These are phyloP conservation scores for Podospora australis DNA, from an alignment of 495 filamentous ascomycete species.

Conservation along the genomic window DNA sequence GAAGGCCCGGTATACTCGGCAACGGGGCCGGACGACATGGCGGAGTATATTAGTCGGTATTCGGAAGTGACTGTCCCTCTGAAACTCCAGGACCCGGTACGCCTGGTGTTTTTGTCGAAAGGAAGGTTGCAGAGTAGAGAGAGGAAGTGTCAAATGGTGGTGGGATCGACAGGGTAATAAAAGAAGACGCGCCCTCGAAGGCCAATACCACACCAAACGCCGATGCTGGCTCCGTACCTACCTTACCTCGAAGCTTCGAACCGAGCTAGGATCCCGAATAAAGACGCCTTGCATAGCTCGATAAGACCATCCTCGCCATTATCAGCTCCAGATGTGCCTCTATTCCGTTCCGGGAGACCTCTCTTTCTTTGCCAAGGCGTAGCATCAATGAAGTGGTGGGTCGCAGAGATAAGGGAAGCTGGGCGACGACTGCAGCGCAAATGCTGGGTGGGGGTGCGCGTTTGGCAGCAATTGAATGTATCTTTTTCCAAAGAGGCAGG, in stretches of 20 bases:
- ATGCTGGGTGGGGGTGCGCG: conserved; percentile 15
- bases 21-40: conserved; percentile 33
- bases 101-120: background rate
- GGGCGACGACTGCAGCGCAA: no score
- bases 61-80: background rate
- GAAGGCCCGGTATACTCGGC: conserved; percentile 58
- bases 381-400: conserved; percentile 8
- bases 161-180: conserved; percentile 24
- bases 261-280: background rate
- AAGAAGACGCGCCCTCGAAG: conserved; percentile 1
- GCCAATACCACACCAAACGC: conserved; percentile 14
- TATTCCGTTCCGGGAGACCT: conserved; percentile 18
- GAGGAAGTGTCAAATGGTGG: conserved; percentile 7
- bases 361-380: conserved; percentile 9
- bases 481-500: no score
- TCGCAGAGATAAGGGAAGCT: conserved; percentile 20
- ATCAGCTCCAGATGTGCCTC: conserved; percentile 5
- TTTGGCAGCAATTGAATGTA: no score
- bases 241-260: background rate
- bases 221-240: background rate
- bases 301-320: conserved; percentile 15
- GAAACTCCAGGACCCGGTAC: conserved; percentile 1
- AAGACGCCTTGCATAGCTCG: background rate
- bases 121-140: conserved; percentile 5
- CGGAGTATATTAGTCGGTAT: conserved; percentile 4